Evolutionary conservation across 768 basidiomycete genomes (phyloP), one percentile per base, ranked within the genome.

Genomic region (Gloeophyllum trabeum): DNA sequence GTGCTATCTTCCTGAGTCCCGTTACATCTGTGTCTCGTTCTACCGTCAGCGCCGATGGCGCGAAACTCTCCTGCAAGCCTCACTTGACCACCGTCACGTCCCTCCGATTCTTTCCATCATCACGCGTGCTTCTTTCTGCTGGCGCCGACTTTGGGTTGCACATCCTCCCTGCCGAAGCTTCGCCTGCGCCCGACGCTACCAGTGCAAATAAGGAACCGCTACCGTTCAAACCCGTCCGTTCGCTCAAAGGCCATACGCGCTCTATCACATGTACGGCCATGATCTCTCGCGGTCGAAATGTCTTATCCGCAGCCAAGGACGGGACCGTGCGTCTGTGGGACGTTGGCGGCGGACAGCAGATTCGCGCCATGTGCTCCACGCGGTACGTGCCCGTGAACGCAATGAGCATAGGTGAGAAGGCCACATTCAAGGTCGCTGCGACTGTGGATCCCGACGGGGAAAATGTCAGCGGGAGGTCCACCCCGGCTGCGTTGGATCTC

Each of bases 291-390:
- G 87, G 87, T 0, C 70, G 75, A 19, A 77, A 79, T 50, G 57
- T 90, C 39, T 51, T 90, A 4, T 82, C 81, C 6, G 62, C 71
- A 4, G 73, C 79, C 0, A 75, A 78, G 43, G 86, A 90, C 54
- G 73, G 76, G 2, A 80, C 79, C 0, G 53, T 87, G 19, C 69
- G 76, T 38, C 61, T 86, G 3, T 88, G 87, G 86, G 79, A 86
- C 47, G 74, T 87, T 5, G 68, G 75, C 2, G 62, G 66, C 5
- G 73, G 71, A 2, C 56, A 64, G 18, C 64, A 69, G 44, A 65
- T 78, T 6, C 54, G 65, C 6, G 61, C 71, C 10, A 46, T 82
- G 39, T 58, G 61, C 3, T 57, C 69, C 0, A 57, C 60, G 16
- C 57, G 55, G 7, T 64, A 55, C 25, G 48, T 63, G 1, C 69